These are phyloP conservation scores for Fraxinus dipetala DNA, from an alignment of 305 asterid species.

Conservation along the genomic window DNA sequence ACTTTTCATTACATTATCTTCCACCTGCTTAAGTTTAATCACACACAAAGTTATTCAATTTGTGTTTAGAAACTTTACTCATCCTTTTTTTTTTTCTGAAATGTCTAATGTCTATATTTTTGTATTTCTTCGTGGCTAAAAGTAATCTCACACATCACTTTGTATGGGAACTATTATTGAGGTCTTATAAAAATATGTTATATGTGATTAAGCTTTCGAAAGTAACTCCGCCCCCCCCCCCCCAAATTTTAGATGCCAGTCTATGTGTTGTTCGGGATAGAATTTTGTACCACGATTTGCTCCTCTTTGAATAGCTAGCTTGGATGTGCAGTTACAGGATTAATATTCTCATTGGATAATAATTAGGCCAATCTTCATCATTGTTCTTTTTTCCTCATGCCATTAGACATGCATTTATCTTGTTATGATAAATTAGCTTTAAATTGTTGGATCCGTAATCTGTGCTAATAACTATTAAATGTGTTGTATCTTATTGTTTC, in stretches of 20 bases:
- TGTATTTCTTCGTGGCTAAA: background rate
- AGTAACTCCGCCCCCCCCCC: background rate
- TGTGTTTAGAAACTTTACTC: background rate
- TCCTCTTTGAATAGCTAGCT: background rate
- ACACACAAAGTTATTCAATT: background rate
- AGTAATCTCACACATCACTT: background rate
- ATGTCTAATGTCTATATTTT: background rate
- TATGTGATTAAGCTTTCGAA: background rate
- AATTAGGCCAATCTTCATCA: background rate
- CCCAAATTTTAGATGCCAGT: background rate
- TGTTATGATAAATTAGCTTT: slow-evolving; percentile 9
- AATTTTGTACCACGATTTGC: background rate
- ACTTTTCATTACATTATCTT: background rate
- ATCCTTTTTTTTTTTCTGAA: background rate
- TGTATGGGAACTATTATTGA: background rate
- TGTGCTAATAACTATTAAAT: slow-evolving; percentile 13
- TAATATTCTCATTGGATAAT: background rate
- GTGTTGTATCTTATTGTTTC: slow-evolving; percentile 11
- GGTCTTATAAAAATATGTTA: background rate
- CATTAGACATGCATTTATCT: background rate
- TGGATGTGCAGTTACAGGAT: background rate
- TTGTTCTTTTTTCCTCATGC: background rate
- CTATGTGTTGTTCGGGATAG: background rate
- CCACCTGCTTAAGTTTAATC: background rate
- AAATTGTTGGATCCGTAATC: slow-evolving; percentile 14